Evolutionary conservation across 495 filamentous ascomycete genomes (phyloP).

Genomic region (Daldinia loculata): DNA sequence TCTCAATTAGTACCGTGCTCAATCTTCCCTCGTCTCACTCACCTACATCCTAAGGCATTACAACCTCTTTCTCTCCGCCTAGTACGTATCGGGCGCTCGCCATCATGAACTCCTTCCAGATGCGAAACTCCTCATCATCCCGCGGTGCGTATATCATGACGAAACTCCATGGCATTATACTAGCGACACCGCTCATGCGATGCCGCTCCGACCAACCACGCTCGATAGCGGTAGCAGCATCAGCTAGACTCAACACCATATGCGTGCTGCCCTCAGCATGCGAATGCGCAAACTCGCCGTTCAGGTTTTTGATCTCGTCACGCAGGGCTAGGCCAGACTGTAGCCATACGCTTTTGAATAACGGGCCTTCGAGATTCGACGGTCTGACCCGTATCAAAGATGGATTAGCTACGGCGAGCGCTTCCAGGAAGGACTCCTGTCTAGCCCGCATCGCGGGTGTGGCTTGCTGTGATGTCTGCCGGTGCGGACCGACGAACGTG

Average conservation of each 20-base stretch:
- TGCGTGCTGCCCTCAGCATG: slow-evolving; percentile 45
- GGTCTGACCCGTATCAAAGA: slow-evolving; percentile 28
- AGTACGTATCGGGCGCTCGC: slow-evolving; percentile 31
- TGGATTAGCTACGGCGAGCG: slow-evolving; percentile 29
- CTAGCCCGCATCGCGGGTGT: neutral
- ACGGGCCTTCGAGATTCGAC: slow-evolving; percentile 44
- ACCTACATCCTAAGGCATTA: slow-evolving; percentile 6
- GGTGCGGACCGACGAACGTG: slow-evolving; percentile 41
- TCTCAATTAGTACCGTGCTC: neutral
- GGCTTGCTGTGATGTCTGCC: slow-evolving; percentile 35
- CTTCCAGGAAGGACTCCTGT: slow-evolving; percentile 27
- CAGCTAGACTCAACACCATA: slow-evolving; percentile 39
- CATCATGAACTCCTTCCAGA: slow-evolving; percentile 41
- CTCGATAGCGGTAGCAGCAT: slow-evolving; percentile 42
- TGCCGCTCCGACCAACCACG: slow-evolving; percentile 47
- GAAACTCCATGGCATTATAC: slow-evolving; percentile 36
- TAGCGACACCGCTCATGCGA: slow-evolving; percentile 38
- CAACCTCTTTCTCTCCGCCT: slow-evolving; percentile 17
- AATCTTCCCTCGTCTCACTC: neutral
- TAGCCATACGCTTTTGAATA: slow-evolving; percentile 35
- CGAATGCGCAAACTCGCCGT: slow-evolving; percentile 44
- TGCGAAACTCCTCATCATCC: slow-evolving; percentile 36
- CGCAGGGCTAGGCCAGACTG: slow-evolving; percentile 1
- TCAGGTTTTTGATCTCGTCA: slow-evolving; percentile 10
- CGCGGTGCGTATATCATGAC: slow-evolving; percentile 49